phyloP scores from a whole-genome alignment of 176 grass and related monocot genomes.

The Alloteropsis semialata region DNA sequence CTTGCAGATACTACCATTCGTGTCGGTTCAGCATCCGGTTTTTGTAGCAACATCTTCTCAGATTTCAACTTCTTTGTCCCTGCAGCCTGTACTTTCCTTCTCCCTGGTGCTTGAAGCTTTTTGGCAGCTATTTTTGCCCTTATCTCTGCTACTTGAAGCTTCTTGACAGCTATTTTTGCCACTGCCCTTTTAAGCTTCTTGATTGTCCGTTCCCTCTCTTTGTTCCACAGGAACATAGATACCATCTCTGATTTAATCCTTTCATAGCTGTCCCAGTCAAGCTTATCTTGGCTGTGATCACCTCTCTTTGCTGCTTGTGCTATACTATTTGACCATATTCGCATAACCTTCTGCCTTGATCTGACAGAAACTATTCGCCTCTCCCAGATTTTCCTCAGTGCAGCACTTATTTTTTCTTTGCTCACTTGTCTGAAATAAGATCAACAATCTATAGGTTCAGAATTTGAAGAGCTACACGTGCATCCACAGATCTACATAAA shows the following conservation, averaged over 20 bases:
- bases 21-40: constrained; percentile 5
- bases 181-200: constrained; percentile 34
- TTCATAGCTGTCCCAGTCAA: constrained; percentile 76
- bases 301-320: constrained; percentile 63
- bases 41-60: constrained; percentile 23
- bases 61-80: constrained; percentile 16
- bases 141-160: constrained; percentile 19
- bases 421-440: constrained; percentile 50
- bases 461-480: not conserved
- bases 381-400: constrained; percentile 60
- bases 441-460: not conserved
- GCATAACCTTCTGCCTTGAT: constrained; percentile 34
- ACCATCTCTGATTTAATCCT: constrained; percentile 54
- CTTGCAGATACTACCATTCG: constrained; percentile 31
- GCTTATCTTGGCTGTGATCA: constrained; percentile 42
- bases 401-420: constrained; percentile 69
- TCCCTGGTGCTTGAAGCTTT: constrained; percentile 22
- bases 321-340: constrained; percentile 61
- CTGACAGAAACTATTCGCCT: constrained; percentile 43
- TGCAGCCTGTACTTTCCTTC: constrained; percentile 18
- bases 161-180: constrained; percentile 29
- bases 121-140: constrained; percentile 34
- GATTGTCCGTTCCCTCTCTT: constrained; percentile 37
- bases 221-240: constrained; percentile 35
- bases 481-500: not conserved